Percentiles rank a stretch among this genome's conserved stretches.
phyloP scores from a whole-genome alignment of 2,329 filamentous ascomycete genomes.

The Colletotrichum sp. region DNA sequence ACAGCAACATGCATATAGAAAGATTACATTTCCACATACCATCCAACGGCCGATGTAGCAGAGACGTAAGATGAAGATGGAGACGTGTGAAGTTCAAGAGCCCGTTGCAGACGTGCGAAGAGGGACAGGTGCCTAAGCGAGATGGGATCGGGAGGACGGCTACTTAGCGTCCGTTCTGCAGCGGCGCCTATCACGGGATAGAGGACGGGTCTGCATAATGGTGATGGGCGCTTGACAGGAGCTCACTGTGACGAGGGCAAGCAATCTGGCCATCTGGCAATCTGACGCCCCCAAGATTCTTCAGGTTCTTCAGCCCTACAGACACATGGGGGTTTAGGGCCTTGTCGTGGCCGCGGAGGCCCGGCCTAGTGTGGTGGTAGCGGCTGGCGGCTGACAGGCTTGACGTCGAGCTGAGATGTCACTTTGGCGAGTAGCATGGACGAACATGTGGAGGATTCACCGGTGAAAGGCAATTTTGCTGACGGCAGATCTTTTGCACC shows the following conservation, averaged over 20 bases:
- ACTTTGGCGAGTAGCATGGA: not conserved
- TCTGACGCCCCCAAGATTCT: not conserved
- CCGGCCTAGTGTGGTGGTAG: not conserved
- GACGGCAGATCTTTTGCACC: not conserved
- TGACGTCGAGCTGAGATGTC: not conserved
- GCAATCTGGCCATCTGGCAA: not conserved
- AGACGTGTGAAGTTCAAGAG: not conserved
- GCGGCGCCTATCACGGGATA: not conserved
- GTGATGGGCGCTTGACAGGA: not conserved
- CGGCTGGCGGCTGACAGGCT: not conserved
- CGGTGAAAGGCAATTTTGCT: not conserved
- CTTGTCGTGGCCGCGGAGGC: not conserved
- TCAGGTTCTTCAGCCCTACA: slow-evolving; percentile 10
- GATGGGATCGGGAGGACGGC: not conserved
- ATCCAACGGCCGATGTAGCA: not conserved
- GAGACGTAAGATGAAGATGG: not conserved
- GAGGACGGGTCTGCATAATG: not conserved
- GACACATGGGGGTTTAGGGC: not conserved
- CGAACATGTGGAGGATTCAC: not conserved
- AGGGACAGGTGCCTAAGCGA: not conserved
- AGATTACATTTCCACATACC: not conserved
- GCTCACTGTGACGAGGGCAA: not conserved
- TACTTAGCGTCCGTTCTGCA: not conserved
- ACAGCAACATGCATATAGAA: not conserved
- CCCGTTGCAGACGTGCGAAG: not conserved